Evolutionary conservation across 2,329 filamentous ascomycete genomes (phyloP).

Genomic region (Cytospora schulzeri): DNA sequence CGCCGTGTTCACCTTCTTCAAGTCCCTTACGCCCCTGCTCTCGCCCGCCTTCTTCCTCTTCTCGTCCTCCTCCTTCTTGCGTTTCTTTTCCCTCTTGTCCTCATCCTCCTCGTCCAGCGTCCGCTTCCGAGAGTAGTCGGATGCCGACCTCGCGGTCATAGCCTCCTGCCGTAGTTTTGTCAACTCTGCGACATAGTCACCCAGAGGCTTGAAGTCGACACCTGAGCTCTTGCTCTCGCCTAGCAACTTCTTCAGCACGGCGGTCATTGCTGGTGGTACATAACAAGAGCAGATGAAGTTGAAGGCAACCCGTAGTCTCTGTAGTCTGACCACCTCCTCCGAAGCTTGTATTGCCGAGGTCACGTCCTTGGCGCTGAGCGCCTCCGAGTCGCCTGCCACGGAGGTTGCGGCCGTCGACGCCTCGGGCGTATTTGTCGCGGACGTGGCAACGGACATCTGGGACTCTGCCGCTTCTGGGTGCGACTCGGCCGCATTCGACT

Average conservation of each 20-base stretch:
- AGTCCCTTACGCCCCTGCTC: conserved; percentile 73
- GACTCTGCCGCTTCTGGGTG: conserved; percentile 38
- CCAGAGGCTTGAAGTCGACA: conserved; percentile 72
- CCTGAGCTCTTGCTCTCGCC: conserved; percentile 29
- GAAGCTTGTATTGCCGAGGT: conserved; percentile 50
- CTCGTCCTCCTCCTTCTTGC: conserved; percentile 86
- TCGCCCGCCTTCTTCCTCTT: conserved; percentile 75
- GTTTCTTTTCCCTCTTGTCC: conserved; percentile 75
- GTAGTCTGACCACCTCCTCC: conserved; percentile 55
- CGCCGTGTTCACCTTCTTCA: conserved; percentile 86
- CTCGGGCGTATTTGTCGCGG: conserved; percentile 42
- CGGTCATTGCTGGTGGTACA: conserved; percentile 49
- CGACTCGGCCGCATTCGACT: conserved; percentile 32
- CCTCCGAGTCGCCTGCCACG: conserved; percentile 37
- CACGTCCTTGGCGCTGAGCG: conserved; percentile 33
- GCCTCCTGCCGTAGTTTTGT: conserved; percentile 71
- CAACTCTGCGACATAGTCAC: conserved; percentile 69
- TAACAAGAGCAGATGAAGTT: conserved; percentile 67
- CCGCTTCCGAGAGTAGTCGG: conserved; percentile 73
- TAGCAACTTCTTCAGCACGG: conserved; percentile 46
- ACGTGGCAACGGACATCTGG: conserved; percentile 44
- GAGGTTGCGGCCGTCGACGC: conserved; percentile 51
- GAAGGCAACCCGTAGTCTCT: conserved; percentile 65
- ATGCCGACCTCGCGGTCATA: conserved; percentile 65
- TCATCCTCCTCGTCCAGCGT: conserved; percentile 67